These are phyloP conservation scores for Nitzschia palea DNA, from an alignment of 108 stramenopile species.

Conservation along the genomic window DNA sequence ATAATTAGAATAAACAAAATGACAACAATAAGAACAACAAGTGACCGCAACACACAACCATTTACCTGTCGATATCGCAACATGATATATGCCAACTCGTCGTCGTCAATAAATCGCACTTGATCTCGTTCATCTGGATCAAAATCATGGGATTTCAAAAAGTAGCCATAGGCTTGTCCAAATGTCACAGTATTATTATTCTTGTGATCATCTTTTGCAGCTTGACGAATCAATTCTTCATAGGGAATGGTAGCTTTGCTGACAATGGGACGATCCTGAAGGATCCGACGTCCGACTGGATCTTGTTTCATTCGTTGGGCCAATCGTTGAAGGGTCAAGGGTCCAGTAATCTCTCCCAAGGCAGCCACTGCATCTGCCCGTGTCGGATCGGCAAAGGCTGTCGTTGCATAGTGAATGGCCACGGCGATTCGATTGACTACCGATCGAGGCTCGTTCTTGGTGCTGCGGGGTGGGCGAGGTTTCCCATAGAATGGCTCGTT, in stretches of 20 bases:
- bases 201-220: conserved; percentile 26
- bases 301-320: conserved; percentile 49
- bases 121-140: conserved; percentile 81
- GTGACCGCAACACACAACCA: not conserved
- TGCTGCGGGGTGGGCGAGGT: conserved; percentile 23
- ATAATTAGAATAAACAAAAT: not conserved
- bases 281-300: conserved; percentile 54
- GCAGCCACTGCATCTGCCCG: conserved; percentile 92
- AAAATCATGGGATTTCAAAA: conserved; percentile 82
- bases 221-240: conserved; percentile 40
- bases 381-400: conserved; percentile 83
- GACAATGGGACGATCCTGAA: conserved; percentile 73
- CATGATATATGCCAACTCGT: conserved; percentile 93
- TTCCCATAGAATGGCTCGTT: conserved; percentile 39
- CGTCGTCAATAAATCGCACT: conserved; percentile 61
- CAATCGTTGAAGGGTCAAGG: conserved; percentile 68
- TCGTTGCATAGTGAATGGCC: conserved; percentile 76
- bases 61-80: conserved; percentile 83
- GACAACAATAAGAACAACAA: not conserved
- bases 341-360: conserved; percentile 93
- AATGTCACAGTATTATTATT: conserved; percentile 55
- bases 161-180: conserved; percentile 86
- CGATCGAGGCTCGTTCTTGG: conserved; percentile 6
- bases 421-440: conserved; percentile 41
- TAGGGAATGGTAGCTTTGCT: conserved; percentile 52